These are phyloP conservation scores for Beauveria brongniartii DNA, from an alignment of 2,329 filamentous ascomycete species.

Conservation along the genomic window DNA sequence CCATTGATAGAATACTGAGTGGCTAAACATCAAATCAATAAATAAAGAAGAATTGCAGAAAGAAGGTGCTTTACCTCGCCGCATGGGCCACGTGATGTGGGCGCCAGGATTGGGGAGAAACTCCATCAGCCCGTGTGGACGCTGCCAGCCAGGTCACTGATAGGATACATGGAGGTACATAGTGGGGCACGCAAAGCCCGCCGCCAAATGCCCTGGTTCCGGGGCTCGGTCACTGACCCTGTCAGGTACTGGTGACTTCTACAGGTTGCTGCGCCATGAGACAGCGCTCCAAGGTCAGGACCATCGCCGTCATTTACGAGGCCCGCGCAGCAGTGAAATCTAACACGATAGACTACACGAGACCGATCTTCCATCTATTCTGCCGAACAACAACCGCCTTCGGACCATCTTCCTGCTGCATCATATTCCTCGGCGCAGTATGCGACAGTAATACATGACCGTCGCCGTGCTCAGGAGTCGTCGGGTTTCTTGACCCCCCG, in stretches of 20 bases:
- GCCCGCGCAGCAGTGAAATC: neutral
- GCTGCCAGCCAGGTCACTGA: neutral
- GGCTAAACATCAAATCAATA: neutral
- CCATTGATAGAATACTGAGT: no score
- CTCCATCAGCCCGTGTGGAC: neutral
- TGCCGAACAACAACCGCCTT: neutral
- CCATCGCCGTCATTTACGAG: slow-evolving; percentile 5
- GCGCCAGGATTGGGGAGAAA: neutral
- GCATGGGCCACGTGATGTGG: slow-evolving; percentile 3
- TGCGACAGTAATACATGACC: slow-evolving; percentile 7
- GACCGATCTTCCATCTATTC: neutral
- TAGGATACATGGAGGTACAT: slow-evolving; percentile 6
- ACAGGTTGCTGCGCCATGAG: slow-evolving; percentile 6
- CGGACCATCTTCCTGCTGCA: neutral
- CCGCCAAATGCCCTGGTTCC: slow-evolving; percentile 6
- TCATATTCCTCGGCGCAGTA: neutral
- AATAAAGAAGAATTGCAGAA: neutral
- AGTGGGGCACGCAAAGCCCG: neutral
- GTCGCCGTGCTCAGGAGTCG: slow-evolving; percentile 7
- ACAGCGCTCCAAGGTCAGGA: slow-evolving; percentile 7
- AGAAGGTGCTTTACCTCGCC: neutral
- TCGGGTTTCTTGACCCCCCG: slow-evolving; percentile 10
- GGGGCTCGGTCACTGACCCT: neutral
- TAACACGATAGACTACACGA: neutral
- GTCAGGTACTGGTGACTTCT: slow-evolving; percentile 11